Percentiles rank a stretch among this genome's conserved stretches.
phyloP scores from a whole-genome alignment of 192 early-diverging fungal genomes.

The Coemansia furcata region DNA sequence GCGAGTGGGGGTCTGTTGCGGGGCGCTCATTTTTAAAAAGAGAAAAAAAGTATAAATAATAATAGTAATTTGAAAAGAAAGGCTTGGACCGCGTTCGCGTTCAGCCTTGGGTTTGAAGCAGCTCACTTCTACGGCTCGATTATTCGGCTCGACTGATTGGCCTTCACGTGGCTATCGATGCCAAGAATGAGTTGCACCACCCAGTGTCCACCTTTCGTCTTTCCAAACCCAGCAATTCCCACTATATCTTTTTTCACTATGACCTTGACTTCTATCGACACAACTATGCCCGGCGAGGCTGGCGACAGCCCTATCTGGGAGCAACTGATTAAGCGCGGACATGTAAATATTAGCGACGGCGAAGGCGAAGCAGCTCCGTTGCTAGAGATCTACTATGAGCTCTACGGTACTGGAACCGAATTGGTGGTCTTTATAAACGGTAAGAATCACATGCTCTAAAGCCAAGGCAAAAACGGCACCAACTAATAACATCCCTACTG shows the following conservation, averaged over 20 bases:
- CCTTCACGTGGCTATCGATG: not conserved
- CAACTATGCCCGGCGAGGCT: slow-evolving; percentile 44
- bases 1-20: slow-evolving; percentile 37
- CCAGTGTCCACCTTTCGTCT: not conserved
- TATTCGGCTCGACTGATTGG: not conserved
- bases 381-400: slow-evolving; percentile 44
- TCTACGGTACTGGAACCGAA: slow-evolving; percentile 29
- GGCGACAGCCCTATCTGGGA: slow-evolving; percentile 41
- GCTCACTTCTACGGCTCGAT: not conserved
- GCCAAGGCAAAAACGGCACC: not conserved
- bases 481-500: not conserved
- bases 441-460: not conserved
- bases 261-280: slow-evolving; percentile 30
- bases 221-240: not conserved
- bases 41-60: not conserved
- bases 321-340: slow-evolving; percentile 40
- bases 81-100: not conserved
- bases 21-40: slow-evolving; percentile 30
- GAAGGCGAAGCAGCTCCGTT: not conserved
- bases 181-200: not conserved
- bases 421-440: slow-evolving; percentile 41
- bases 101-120: not conserved
- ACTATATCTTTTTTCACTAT: slow-evolving; percentile 7
- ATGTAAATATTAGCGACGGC: slow-evolving; percentile 14
- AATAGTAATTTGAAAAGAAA: not conserved